Base-by-base conservation (phyloP, 139 green algal species). In the Chlorella vulgaris region DNA sequence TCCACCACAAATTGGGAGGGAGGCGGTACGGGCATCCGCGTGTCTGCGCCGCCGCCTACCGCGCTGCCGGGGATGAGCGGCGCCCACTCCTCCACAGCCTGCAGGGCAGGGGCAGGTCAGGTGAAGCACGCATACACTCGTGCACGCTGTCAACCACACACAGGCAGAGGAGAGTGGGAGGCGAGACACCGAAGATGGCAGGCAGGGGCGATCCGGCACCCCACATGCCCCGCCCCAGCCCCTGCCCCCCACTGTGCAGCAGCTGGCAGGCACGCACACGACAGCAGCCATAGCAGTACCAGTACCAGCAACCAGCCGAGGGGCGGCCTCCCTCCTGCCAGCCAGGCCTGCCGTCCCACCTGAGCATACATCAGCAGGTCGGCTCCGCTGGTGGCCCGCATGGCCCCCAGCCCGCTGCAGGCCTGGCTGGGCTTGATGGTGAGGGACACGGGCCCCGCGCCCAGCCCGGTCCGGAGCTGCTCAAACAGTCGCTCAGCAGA, bases 1-100 rank as follows among this genome's bases (percentile, higher is more conserved):
- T 88, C 84, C 42, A 88, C 55, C 19, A 85, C 53, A 62, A 85
- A 83, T 21, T 65, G 71, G 35, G 60, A 61, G 77, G 84, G 84
- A 58, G 84, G 78, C 40, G 84, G 84, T 35, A 85, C 8, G 19
- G 62, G 61, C 84, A 88, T 83, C 24, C n/a, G 29, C 73, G 85
- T 71, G 58, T 85, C 78, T 3, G 21, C 42, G 42, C 55, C 39
- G 5, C 39, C 36, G 28, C 43, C 36, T 38, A 81, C 69, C 77
- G 38, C 7, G 22, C 38, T 69, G 31, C 73, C 77, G 28, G 76
- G 74, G 29, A 87, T 81, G 10, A 40, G 19, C 29, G 74, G 33
- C 7, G 18, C 31, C 83, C 83, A 84, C 26, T 38, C 33, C 55
- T 75, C 39, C 3, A 87, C 77, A 26, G 83, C 77, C 77, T 82